phyloP scores from a whole-genome alignment of 1,139 yeast genomes.

The Saccharomyces hybrid region DNA sequence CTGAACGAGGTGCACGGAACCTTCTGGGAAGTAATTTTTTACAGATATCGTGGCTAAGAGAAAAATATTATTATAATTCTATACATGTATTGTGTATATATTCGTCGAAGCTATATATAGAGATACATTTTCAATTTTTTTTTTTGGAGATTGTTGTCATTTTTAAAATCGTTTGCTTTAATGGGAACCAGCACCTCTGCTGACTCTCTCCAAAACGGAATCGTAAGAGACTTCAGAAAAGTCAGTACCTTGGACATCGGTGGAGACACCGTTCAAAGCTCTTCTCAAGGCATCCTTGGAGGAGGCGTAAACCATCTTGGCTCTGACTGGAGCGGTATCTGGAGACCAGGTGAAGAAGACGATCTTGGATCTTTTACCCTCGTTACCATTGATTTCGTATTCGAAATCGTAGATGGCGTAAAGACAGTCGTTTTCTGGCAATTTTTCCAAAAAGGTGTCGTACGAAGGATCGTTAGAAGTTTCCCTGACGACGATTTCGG shows the following conservation, averaged over 20 bases:
- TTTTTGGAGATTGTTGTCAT: neutral
- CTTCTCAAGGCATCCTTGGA: slow-evolving; percentile 97
- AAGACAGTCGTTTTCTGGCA: slow-evolving; percentile 94
- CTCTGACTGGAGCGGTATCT: slow-evolving; percentile 87
- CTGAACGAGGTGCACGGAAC: neutral
- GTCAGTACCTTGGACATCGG: slow-evolving; percentile 97
- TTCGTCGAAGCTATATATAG: neutral
- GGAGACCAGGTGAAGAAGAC: slow-evolving; percentile 96
- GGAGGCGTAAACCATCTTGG: slow-evolving; percentile 97
- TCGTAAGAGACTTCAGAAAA: slow-evolving; percentile 94
- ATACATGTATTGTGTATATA: neutral
- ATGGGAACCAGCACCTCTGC: slow-evolving; percentile 68
- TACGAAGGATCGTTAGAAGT: slow-evolving; percentile 68
- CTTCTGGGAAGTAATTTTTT: neutral
- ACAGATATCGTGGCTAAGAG: neutral
- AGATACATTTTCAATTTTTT: neutral
- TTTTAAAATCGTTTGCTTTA: slow-evolving; percentile 22
- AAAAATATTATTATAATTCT: neutral
- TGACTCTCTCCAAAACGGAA: slow-evolving; percentile 81
- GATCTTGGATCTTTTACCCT: slow-evolving; percentile 93
- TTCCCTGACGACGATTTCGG: slow-evolving; percentile 83
- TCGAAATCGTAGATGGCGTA: slow-evolving; percentile 96
- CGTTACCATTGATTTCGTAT: slow-evolving; percentile 81
- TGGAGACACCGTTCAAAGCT: slow-evolving; percentile 87
- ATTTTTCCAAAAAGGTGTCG: slow-evolving; percentile 74